Percentiles rank a stretch among this genome's conserved stretches.
phyloP scores from a whole-genome alignment of 2,329 filamentous ascomycete genomes.

The Orbilia blumenaviensis region DNA sequence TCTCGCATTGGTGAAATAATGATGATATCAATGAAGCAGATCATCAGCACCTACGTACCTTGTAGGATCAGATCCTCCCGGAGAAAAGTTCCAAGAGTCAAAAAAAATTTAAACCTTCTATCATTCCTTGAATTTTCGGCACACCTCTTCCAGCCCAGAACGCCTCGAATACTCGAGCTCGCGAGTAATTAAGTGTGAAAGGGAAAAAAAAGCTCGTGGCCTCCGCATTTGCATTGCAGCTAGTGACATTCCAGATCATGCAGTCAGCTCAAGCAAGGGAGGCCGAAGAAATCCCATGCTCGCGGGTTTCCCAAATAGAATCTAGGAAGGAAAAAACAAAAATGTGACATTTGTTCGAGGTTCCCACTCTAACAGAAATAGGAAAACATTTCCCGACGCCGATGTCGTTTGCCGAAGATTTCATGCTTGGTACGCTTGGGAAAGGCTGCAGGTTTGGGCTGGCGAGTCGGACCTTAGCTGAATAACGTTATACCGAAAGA shows the following conservation, averaged over 20 bases:
- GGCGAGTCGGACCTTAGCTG: background rate
- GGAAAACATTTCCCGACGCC: slow-evolving; percentile 5
- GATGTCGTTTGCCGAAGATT: background rate
- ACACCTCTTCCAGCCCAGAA: background rate
- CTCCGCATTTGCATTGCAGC: slow-evolving; percentile 22
- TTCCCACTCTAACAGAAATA: background rate
- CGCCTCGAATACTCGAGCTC: background rate
- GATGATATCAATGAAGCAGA: background rate
- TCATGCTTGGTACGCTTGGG: background rate
- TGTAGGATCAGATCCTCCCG: no score
- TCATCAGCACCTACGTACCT: no score
- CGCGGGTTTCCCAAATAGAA: background rate
- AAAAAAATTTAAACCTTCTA: background rate
- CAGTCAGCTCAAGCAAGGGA: background rate
- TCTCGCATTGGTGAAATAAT: background rate
- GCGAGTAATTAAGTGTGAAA: background rate
- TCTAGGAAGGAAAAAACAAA: background rate
- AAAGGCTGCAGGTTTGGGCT: background rate
- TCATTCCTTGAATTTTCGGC: background rate
- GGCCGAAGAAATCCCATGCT: background rate
- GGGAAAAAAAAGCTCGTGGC: slow-evolving; percentile 12
- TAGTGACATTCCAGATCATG: background rate
- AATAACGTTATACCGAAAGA: slow-evolving; percentile 5
- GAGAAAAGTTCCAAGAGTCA: background rate
- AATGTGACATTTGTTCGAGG: background rate